Evolutionary conservation across 345 rosid species (phyloP).

Genomic region (Rhodamnia rubescens): DNA sequence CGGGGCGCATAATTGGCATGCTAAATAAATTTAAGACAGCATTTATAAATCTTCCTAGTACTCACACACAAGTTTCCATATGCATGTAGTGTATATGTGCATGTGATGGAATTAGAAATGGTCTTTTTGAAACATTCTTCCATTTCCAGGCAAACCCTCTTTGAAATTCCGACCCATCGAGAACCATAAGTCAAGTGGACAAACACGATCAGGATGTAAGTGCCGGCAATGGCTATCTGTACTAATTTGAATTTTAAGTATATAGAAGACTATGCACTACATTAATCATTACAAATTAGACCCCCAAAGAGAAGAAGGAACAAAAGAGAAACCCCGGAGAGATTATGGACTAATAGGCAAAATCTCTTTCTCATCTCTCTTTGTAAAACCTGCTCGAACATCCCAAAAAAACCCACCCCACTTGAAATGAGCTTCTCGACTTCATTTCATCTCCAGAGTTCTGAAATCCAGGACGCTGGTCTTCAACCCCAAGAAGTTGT

Average conservation of each 20-base stretch:
- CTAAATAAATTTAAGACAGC: background rate
- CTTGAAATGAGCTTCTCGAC: background rate
- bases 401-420: background rate
- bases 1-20: background rate
- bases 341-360: background rate
- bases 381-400: background rate
- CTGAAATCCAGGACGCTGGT: slow-evolving; percentile 27
- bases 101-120: background rate
- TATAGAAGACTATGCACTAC: background rate
- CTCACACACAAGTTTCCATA: background rate
- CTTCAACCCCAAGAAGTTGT: slow-evolving; percentile 28
- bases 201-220: background rate
- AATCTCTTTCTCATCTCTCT: background rate
- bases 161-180: background rate
- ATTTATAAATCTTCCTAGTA: background rate
- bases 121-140: background rate
- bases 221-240: background rate
- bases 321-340: background rate
- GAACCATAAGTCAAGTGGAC: background rate
- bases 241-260: background rate
- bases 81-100: background rate
- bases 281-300: background rate
- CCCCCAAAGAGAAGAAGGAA: background rate
- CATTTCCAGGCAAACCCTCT: background rate
- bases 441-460: slow-evolving; percentile 45